These are phyloP conservation scores for Crithidia thermophila DNA, from an alignment of 208 protist species.

Conservation along the genomic window DNA sequence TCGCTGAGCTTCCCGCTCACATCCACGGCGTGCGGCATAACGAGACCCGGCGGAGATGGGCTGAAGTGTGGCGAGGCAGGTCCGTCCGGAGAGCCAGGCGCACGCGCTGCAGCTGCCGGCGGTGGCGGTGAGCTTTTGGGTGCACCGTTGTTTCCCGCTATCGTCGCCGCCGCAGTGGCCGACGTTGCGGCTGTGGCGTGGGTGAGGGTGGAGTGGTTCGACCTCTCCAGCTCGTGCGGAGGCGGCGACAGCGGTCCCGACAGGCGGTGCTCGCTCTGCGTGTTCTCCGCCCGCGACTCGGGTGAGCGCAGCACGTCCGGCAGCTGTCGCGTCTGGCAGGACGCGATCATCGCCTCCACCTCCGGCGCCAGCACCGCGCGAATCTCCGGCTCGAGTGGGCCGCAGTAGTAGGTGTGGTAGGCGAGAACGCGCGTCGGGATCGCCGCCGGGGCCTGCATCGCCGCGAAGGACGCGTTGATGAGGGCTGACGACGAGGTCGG, in stretches of 20 bases:
- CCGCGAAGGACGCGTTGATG: constrained; percentile 17
- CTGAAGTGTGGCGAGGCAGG: not conserved
- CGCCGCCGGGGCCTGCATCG: not conserved
- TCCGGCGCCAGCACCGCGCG: constrained; percentile 48
- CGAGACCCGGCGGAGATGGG: not conserved
- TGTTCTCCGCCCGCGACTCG: not conserved
- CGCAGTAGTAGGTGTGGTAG: constrained; percentile 58
- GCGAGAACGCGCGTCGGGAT: not conserved
- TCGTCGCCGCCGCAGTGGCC: not conserved
- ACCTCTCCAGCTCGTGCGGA: not conserved
- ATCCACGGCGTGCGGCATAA: not conserved
- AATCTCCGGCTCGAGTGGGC: constrained; percentile 59
- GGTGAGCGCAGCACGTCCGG: not conserved
- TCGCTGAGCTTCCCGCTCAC: not conserved
- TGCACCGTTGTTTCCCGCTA: no score
- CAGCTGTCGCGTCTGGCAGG: constrained; percentile 17
- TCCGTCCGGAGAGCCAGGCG: no score
- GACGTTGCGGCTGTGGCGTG: not conserved
- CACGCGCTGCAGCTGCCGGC: no score
- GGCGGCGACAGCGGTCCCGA: not conserved
- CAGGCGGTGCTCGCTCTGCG: not conserved
- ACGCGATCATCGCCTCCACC: constrained; percentile 45
- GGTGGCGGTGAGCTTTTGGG: no score
- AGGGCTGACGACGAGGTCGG: constrained; percentile 2
- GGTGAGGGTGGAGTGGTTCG: constrained; percentile 1